A percentile compares a stretch with the other conserved stretches of the same genome.
phyloP scores from a whole-genome alignment of 352 stramenopile species.

The Pythium oligandrum region DNA sequence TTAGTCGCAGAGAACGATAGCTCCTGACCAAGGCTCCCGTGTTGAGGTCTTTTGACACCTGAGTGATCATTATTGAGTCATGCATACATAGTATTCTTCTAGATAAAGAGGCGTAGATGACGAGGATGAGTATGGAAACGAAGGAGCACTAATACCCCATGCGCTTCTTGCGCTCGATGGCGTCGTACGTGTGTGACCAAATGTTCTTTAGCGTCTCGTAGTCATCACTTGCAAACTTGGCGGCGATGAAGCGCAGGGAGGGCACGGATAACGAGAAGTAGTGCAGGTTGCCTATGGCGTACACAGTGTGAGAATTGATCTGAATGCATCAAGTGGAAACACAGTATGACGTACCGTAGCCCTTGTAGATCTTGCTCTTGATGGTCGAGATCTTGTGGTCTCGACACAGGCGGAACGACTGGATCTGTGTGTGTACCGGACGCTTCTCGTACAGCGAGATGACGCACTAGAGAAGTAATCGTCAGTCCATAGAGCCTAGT shows the following conservation, averaged over 20 bases:
- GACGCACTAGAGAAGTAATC: constrained; percentile 38
- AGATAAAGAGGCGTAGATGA: no score
- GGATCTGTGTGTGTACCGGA: constrained; percentile 75
- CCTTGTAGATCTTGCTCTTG: constrained; percentile 88
- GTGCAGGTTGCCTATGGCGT: constrained; percentile 56
- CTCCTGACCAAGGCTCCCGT: no score
- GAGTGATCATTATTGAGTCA: no score
- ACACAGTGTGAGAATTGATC: neutral
- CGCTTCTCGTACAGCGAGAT: constrained; percentile 85
- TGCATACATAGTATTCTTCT: no score
- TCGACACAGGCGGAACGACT: constrained; percentile 74
- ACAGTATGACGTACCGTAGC: constrained; percentile 37
- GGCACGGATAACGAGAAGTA: constrained; percentile 81
- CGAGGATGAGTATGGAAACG: no score
- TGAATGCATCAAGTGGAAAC: no score
- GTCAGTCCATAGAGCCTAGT: constrained; percentile 1
- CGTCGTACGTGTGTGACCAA: constrained; percentile 76
- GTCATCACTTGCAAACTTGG: constrained; percentile 83
- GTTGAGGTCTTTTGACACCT: no score
- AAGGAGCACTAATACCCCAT: constrained; percentile 31
- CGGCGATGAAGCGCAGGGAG: constrained; percentile 72
- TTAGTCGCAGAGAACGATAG: no score
- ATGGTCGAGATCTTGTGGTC: constrained; percentile 85
- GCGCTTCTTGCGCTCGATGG: constrained; percentile 80
- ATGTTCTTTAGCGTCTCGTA: constrained; percentile 80